Evolutionary conservation across 139 green algal species (phyloP).

Genomic region (Limnomonas spitsbergensis): DNA sequence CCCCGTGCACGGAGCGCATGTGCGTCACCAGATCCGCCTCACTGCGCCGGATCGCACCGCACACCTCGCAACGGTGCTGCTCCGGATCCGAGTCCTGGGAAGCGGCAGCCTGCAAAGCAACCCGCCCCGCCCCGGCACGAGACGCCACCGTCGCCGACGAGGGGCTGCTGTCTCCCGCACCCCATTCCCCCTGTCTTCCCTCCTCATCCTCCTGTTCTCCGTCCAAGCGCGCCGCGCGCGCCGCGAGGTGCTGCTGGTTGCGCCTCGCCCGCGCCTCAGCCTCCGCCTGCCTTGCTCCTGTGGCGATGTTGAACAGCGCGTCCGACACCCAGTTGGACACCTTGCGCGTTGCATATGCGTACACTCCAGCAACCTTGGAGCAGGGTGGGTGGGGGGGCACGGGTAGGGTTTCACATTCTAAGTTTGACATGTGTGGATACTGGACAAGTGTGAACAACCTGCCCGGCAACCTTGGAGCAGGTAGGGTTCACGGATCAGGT

Average conservation of each 20-base stretch:
- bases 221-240: not conserved
- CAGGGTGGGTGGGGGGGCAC: not conserved
- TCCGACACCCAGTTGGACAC: slow-evolving; percentile 30
- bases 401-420: no score
- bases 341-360: slow-evolving; percentile 26
- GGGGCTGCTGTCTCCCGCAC: no score
- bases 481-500: no score
- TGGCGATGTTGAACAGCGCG: not conserved
- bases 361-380: slow-evolving; percentile 18
- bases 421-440: no score
- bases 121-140: not conserved
- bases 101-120: not conserved
- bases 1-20: slow-evolving; percentile 4
- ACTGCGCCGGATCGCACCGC: not conserved
- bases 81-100: not conserved
- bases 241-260: not conserved
- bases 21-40: not conserved
- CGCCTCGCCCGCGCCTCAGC: not conserved
- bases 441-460: no score
- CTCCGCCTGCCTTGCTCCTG: slow-evolving; percentile 7
- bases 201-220: no score
- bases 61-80: slow-evolving; percentile 8
- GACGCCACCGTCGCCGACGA: not conserved
- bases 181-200: no score
- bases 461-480: no score